Evolutionary conservation across 805 yeast genomes (phyloP).

Genomic region (Pichia phayaonensis): DNA sequence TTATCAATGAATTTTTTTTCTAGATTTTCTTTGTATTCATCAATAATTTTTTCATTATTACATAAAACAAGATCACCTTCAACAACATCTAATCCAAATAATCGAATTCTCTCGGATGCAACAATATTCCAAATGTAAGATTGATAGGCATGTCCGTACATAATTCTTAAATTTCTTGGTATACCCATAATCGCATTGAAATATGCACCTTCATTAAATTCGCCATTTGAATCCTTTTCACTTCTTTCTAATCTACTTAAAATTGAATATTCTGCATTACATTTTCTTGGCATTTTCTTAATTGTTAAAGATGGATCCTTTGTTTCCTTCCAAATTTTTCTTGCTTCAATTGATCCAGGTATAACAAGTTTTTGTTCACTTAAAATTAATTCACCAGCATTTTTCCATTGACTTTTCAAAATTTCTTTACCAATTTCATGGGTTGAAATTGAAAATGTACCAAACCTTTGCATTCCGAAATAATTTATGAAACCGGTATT

Average conservation of each 20-base stretch:
- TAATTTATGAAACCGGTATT: constrained; percentile 83
- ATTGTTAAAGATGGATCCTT: constrained; percentile 58
- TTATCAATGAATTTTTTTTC: constrained; percentile 8
- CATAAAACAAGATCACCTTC: constrained; percentile 73
- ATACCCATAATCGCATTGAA: constrained; percentile 79
- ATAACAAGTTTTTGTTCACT: constrained; percentile 79
- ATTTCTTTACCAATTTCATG: constrained; percentile 75
- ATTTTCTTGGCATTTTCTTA: constrained; percentile 75
- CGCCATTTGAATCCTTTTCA: constrained; percentile 37
- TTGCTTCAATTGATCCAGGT: constrained; percentile 77
- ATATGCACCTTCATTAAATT: constrained; percentile 46
- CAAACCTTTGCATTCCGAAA: constrained; percentile 98
- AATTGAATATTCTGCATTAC: constrained; percentile 76
- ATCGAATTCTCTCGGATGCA: constrained; percentile 65
- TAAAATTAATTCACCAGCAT: constrained; percentile 69
- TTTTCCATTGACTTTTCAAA: constrained; percentile 67
- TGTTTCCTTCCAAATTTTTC: constrained; percentile 74
- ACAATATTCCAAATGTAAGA: constrained; percentile 91
- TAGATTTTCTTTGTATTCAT: constrained; percentile 5
- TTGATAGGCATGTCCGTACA: constrained; percentile 98
- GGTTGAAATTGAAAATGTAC: constrained; percentile 89
- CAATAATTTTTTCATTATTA: constrained; percentile 25
- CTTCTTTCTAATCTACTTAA: constrained; percentile 53
- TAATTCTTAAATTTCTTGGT: constrained; percentile 84
- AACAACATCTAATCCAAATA: constrained; percentile 62